These are phyloP conservation scores for Termitomyces sp. DNA, from an alignment of 768 basidiomycete genomes.

Conservation along the genomic window DNA sequence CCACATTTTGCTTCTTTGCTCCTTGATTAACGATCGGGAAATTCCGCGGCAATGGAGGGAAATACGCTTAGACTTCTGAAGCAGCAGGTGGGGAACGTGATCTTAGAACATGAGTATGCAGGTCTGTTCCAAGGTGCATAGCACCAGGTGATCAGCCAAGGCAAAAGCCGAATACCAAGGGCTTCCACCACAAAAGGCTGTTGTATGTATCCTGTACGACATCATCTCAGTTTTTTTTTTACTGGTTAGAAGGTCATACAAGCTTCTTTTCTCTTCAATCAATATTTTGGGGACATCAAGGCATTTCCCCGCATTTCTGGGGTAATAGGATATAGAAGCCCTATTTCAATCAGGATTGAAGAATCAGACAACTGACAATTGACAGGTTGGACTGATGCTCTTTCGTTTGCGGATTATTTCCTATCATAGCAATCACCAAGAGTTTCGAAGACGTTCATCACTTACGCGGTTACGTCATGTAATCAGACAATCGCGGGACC, in stretches of 20 bases:
- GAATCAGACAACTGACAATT: not conserved
- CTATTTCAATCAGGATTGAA: not conserved
- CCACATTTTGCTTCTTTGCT: not conserved
- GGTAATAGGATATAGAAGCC: constrained; percentile 3
- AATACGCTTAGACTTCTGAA: not conserved
- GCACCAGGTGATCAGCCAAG: not conserved
- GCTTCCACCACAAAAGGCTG: not conserved
- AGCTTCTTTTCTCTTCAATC: not conserved
- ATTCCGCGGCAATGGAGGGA: not conserved
- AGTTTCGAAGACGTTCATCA: not conserved
- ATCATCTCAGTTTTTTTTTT: not conserved
- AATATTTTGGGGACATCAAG: not conserved
- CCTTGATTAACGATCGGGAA: not conserved
- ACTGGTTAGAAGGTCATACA: not conserved
- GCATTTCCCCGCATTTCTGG: constrained; percentile 2
- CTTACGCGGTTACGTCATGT: constrained; percentile 5
- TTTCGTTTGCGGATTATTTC: not conserved
- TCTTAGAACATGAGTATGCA: not conserved
- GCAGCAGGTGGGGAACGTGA: not conserved
- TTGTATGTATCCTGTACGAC: not conserved
- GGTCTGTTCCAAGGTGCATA: not conserved
- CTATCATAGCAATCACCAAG: constrained; percentile 10
- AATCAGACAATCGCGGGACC: constrained; percentile 6
- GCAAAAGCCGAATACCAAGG: not conserved
- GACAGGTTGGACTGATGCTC: not conserved